Percentiles rank a stretch among this genome's conserved stretches.
Evolutionary conservation across 192 early-diverging fungal genomes (phyloP).

Genomic region (Gaertneriomyces sp.): DNA sequence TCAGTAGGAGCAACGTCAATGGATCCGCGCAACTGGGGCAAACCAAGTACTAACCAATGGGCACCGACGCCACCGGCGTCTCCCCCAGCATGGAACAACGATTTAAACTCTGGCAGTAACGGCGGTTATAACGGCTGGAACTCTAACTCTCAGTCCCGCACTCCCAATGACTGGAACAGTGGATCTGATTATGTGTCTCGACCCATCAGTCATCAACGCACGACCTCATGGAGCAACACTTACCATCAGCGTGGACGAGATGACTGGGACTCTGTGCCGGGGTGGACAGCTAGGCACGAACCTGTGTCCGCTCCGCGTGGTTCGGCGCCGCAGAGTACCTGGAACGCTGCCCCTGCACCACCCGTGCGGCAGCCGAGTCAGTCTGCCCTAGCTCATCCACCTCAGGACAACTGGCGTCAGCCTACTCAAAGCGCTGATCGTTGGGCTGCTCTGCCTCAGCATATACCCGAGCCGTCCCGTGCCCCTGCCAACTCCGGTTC

Average conservation of each 20-base stretch:
- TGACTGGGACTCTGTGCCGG: slow-evolving; percentile 20
- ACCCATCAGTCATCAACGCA: background rate
- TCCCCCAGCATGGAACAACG: slow-evolving; percentile 5
- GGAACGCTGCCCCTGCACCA: background rate
- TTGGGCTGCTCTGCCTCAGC: background rate
- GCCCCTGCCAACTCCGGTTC: slow-evolving; percentile 1
- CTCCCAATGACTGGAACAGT: slow-evolving; percentile 3
- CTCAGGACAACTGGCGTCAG: too few species aligned
- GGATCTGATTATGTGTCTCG: background rate
- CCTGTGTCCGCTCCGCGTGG: background rate
- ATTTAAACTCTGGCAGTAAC: background rate
- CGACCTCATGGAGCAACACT: slow-evolving; percentile 1
- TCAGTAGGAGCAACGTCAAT: too few species aligned
- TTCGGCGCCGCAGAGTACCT: background rate
- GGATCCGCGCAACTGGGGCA: background rate
- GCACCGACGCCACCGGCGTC: slow-evolving; percentile 22
- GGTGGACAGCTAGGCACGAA: slow-evolving; percentile 9
- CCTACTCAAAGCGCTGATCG: too few species aligned
- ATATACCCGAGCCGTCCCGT: background rate
- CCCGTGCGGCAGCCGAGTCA: background rate
- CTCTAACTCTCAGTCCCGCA: background rate
- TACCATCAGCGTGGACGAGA: background rate
- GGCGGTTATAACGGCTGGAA: background rate
- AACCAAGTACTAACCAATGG: slow-evolving; percentile 13
- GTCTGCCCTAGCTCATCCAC: too few species aligned